Evolutionary conservation across 345 rosid species (phyloP).

Genomic region (Odontarrhena argentea): DNA sequence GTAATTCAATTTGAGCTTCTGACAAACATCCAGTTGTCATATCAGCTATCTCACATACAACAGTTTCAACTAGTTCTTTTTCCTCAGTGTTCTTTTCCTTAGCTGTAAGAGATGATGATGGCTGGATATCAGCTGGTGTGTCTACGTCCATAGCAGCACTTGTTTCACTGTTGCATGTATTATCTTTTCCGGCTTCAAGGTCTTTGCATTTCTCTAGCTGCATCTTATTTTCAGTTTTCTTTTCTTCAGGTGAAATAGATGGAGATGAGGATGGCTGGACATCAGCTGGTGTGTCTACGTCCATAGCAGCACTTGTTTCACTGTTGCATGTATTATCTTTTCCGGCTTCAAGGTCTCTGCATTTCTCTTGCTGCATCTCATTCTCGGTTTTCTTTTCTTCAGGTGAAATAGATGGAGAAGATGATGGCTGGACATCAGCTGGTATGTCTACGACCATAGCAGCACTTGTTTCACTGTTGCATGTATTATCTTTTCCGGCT

Average conservation of each 20-base stretch:
- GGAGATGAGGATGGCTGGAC: conserved; percentile 11
- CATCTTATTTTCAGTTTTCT: not conserved
- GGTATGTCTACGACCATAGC: conserved; percentile 3
- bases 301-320: conserved; percentile 17
- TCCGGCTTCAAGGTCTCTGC: conserved; percentile 2
- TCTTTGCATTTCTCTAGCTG: not conserved
- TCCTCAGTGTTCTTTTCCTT: conserved; percentile 4
- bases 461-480: conserved; percentile 6
- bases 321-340: not conserved
- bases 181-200: conserved; percentile 1
- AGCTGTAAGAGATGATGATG: conserved; percentile 7
- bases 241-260: not conserved
- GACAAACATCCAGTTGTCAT: not conserved
- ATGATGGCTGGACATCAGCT: conserved; percentile 19
- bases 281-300: conserved; percentile 11
- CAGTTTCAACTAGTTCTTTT: conserved; percentile 1
- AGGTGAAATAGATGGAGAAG: not conserved
- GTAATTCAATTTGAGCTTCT: not conserved
- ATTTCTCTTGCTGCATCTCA: not conserved
- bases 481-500: not conserved
- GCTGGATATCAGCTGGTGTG: conserved; percentile 9
- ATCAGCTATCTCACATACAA: conserved; percentile 3
- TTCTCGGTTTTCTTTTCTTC: conserved; percentile 1
- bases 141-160: conserved; percentile 9
- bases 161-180: conserved; percentile 6